Evolutionary conservation across 345 rosid species (phyloP).

Genomic region (Erysimum cheiranthoides): DNA sequence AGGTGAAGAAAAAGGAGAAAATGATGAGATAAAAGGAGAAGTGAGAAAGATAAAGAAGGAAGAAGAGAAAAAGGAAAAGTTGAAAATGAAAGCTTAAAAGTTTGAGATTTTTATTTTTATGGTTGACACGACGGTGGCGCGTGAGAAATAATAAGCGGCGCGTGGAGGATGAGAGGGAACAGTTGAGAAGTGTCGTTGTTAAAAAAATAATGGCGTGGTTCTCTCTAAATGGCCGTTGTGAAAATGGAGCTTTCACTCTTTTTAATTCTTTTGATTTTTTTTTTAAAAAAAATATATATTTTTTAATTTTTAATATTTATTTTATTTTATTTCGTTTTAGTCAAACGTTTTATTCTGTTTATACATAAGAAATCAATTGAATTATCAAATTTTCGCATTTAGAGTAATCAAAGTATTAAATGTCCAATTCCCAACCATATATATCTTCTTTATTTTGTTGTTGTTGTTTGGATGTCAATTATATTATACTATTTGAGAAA

Average conservation of each 20-base stretch:
- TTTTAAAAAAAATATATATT: neutral
- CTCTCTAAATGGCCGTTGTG: constrained; percentile 29
- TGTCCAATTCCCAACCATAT: too few species aligned
- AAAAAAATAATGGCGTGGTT: neutral
- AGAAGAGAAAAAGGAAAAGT: constrained; percentile 17
- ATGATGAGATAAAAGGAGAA: constrained; percentile 4
- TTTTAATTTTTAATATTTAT: neutral
- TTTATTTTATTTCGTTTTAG: too few species aligned
- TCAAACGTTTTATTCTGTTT: neutral
- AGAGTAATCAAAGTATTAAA: too few species aligned
- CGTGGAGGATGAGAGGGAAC: neutral
- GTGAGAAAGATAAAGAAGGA: constrained; percentile 8
- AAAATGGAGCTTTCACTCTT: constrained; percentile 13
- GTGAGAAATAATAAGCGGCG: constrained; percentile 23
- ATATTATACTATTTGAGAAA: too few species aligned
- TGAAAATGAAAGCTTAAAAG: constrained; percentile 1
- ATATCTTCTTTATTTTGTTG: too few species aligned
- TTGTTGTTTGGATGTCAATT: too few species aligned
- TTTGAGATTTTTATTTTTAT: neutral
- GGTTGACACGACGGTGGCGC: constrained; percentile 34
- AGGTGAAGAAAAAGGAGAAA: constrained; percentile 14
- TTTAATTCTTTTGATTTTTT: neutral
- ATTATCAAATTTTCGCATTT: too few species aligned
- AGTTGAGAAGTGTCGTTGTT: neutral
- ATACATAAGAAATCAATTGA: neutral